Evolutionary conservation across 352 stramenopile species (phyloP).

Genomic region (Pythium plurisporium): DNA sequence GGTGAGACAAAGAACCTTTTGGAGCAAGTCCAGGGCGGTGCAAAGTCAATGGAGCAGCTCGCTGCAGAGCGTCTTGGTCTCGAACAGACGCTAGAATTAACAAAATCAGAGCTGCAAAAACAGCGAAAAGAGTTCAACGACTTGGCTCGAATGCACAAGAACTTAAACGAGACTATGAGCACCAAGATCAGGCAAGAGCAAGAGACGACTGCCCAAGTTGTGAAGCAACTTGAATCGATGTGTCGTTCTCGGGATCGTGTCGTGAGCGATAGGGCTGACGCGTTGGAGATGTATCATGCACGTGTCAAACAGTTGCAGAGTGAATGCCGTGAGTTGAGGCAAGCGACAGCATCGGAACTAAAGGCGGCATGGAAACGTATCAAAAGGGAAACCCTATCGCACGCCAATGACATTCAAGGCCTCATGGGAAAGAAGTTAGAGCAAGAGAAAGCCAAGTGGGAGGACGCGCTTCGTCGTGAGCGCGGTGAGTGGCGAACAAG

Average conservation of each 20-base stretch:
- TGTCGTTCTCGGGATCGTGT: background rate
- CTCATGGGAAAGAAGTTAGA: slow-evolving; percentile 4
- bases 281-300: slow-evolving; percentile 6
- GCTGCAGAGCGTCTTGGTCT: slow-evolving; percentile 25
- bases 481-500: slow-evolving; percentile 38
- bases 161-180: slow-evolving; percentile 47
- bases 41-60: slow-evolving; percentile 18
- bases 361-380: slow-evolving; percentile 12
- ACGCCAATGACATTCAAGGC: slow-evolving; percentile 8
- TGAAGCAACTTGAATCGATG: slow-evolving; percentile 26
- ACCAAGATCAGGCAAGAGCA: slow-evolving; percentile 33
- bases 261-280: background rate
- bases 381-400: background rate
- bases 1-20: slow-evolving; percentile 12
- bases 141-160: slow-evolving; percentile 65
- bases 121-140: slow-evolving; percentile 62
- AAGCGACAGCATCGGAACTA: slow-evolving; percentile 3
- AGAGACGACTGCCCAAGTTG: slow-evolving; percentile 8
- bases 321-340: slow-evolving; percentile 13
- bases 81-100: slow-evolving; percentile 23
- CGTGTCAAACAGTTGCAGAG: slow-evolving; percentile 8
- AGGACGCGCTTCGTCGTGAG: slow-evolving; percentile 30
- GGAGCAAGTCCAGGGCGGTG: slow-evolving; percentile 7
- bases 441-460: slow-evolving; percentile 19
- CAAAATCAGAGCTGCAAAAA: slow-evolving; percentile 33